Percentiles rank a stretch among this genome's conserved stretches.
Conservation (phyloP, 352 stramenopile species). For the Phytophthora pistaciae region DNA sequence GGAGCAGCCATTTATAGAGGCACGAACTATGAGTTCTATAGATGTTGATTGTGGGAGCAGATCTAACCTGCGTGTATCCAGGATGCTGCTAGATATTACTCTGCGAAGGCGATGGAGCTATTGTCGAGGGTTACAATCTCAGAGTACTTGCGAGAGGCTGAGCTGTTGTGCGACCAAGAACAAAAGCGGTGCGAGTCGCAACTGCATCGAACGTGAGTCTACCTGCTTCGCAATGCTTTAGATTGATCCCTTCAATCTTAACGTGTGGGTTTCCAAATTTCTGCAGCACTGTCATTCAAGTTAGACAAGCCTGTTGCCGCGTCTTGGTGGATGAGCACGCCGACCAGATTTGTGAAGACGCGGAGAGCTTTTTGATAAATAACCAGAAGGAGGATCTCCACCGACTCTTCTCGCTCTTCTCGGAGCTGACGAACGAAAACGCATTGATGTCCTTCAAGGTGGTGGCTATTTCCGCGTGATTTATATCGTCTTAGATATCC, state of each 20-base stretch:
- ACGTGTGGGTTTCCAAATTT: background rate
- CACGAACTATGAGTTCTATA: slow-evolving; percentile 19
- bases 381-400: slow-evolving; percentile 85
- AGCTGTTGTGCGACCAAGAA: slow-evolving; percentile 81
- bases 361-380: slow-evolving; percentile 78
- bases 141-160: slow-evolving; percentile 77
- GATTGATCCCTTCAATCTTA: background rate
- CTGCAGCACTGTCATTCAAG: slow-evolving; percentile 77
- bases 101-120: slow-evolving; percentile 65
- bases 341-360: slow-evolving; percentile 85
- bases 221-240: background rate
- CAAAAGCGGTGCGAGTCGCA: slow-evolving; percentile 79
- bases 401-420: slow-evolving; percentile 85
- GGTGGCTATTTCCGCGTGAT: slow-evolving; percentile 5
- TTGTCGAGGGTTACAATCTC: slow-evolving; percentile 74
- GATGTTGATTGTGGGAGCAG: background rate
- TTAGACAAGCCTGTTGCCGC: slow-evolving; percentile 79
- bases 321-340: slow-evolving; percentile 84
- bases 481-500: background rate
- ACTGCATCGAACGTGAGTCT: slow-evolving; percentile 80
- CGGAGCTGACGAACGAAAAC: slow-evolving; percentile 81
- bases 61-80: slow-evolving; percentile 25
- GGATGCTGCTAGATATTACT: slow-evolving; percentile 79
- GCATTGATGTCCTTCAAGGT: slow-evolving; percentile 87
- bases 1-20: slow-evolving; percentile 75